phyloP scores from a whole-genome alignment of 1,284 basidiomycete genomes.

The Sanguinoderma infundibulare region DNA sequence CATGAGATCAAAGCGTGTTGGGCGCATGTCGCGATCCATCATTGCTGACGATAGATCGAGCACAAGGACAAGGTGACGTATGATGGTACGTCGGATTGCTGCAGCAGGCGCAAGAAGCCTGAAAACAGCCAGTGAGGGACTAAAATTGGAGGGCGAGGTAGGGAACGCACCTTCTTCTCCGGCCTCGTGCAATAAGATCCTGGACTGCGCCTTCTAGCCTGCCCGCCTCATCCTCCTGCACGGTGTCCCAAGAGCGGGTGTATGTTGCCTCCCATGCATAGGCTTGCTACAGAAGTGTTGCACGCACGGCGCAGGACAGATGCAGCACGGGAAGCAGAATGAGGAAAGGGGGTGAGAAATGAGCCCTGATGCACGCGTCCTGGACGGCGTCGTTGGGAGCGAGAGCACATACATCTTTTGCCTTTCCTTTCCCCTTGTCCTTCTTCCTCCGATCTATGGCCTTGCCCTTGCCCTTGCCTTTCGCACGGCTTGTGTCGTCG shows the following conservation, averaged over 20 bases:
- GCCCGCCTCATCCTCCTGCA: constrained; percentile 94
- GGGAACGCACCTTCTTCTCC: constrained; percentile 74
- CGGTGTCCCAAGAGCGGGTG: constrained; percentile 94
- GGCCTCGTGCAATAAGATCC: constrained; percentile 83
- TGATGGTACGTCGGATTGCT: constrained; percentile 94
- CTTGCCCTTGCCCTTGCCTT: constrained; percentile 50
- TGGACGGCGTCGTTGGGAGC: too few species aligned
- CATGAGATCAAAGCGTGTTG: constrained; percentile 89
- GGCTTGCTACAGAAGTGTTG: too few species aligned
- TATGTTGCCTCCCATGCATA: constrained; percentile 98
- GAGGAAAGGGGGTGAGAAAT: too few species aligned
- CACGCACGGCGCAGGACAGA: too few species aligned
- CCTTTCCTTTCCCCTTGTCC: constrained; percentile 55
- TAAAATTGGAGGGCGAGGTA: too few species aligned
- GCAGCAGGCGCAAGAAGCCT: constrained; percentile 81
- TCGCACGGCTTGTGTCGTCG: constrained; percentile 45
- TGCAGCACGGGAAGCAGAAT: too few species aligned
- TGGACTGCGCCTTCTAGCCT: constrained; percentile 91
- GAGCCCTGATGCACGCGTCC: too few species aligned
- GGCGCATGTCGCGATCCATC: constrained; percentile 95
- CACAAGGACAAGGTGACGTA: constrained; percentile 91
- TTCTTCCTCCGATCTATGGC: constrained; percentile 43
- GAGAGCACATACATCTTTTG: constrained; percentile 50
- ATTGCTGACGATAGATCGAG: constrained; percentile 92
- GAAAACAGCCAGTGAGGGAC: not conserved